These are phyloP conservation scores for Ashbya aceris DNA, from an alignment of 1,139 yeast species.

Conservation along the genomic window DNA sequence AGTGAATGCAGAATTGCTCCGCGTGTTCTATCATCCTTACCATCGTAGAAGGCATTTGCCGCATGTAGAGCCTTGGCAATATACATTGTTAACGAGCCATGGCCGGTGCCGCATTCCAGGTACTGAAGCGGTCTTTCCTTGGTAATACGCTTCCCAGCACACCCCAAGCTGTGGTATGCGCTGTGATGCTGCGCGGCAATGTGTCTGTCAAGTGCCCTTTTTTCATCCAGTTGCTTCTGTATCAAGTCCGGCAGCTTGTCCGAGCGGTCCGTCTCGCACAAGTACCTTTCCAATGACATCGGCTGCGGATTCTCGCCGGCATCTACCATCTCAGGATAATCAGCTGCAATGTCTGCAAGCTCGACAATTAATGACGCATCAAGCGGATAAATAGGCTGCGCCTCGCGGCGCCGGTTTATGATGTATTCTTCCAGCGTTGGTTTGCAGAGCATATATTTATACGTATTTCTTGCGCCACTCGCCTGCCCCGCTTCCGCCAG, in stretches of 20 bases:
- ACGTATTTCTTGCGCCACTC: background rate
- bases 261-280: background rate
- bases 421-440: slow-evolving; percentile 40
- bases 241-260: background rate
- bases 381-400: slow-evolving; percentile 41
- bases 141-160: slow-evolving; percentile 6
- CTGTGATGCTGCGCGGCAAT: slow-evolving; percentile 3
- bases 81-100: slow-evolving; percentile 39
- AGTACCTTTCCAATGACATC: background rate
- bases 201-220: slow-evolving; percentile 6
- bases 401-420: slow-evolving; percentile 33
- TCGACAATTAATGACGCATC: slow-evolving; percentile 40
- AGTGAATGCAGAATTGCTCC: slow-evolving; percentile 39
- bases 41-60: slow-evolving; percentile 32
- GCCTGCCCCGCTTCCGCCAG: slow-evolving; percentile 17
- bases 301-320: slow-evolving; percentile 8
- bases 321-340: slow-evolving; percentile 29
- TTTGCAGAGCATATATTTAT: slow-evolving; percentile 29
- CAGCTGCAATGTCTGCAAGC: slow-evolving; percentile 38
- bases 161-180: background rate
- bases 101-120: slow-evolving; percentile 45
- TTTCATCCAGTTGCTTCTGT: slow-evolving; percentile 4
- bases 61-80: slow-evolving; percentile 36
- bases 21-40: slow-evolving; percentile 21
- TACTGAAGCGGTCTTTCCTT: slow-evolving; percentile 30